Base-by-base conservation (phyloP, 2,329 filamentous ascomycete species). In the Colletotrichum sp. region DNA sequence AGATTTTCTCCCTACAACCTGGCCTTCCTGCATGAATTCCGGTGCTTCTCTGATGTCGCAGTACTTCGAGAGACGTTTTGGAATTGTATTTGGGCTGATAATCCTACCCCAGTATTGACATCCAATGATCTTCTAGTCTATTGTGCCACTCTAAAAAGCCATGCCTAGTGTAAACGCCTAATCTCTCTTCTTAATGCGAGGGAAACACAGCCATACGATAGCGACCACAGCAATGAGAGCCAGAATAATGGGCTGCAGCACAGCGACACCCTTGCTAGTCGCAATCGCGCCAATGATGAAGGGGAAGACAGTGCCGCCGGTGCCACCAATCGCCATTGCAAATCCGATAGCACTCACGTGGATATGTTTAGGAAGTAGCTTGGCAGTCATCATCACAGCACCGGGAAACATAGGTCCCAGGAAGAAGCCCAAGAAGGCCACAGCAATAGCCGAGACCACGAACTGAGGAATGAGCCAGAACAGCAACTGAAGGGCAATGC, bases 291-390 rank as follows among this genome's bases (percentile, higher is more conserved):
- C 92, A 3, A 93, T 91, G 0, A 90, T 87, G 85, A 94, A 83
- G 73, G 92, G 86, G 84, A 93, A 83, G 6, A 91, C 82, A 0
- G 93, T 93, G 3, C 92, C 93, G 0, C 94, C 94, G 1, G 88
- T 90, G 0, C 93, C 93, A 0, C 94, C 94, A 81, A 95, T 90
- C 0, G 94, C 93, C 63, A 93, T 92, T 1, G 92, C 93, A 77
- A 96, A 96, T 0, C 94, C 94, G 74, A 96, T 94, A 0, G 92
- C 91, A 8, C 90, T 91, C 8, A 95, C 93, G 78, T 96, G 94
- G 6, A 95, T 86, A 73, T 93, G 89, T 60, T 89, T 89, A 0
- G 94, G 94, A 0, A 96, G 87, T 5, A 96, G 85, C 78, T 94
- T 95, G 0, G 93, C 93, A 6, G 92, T 91, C 2, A 92, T 89